Evolutionary conservation across 2,329 filamentous ascomycete species (phyloP), one percentile per base, ranked within the genome.

Genomic region (Penicillium sp.): DNA sequence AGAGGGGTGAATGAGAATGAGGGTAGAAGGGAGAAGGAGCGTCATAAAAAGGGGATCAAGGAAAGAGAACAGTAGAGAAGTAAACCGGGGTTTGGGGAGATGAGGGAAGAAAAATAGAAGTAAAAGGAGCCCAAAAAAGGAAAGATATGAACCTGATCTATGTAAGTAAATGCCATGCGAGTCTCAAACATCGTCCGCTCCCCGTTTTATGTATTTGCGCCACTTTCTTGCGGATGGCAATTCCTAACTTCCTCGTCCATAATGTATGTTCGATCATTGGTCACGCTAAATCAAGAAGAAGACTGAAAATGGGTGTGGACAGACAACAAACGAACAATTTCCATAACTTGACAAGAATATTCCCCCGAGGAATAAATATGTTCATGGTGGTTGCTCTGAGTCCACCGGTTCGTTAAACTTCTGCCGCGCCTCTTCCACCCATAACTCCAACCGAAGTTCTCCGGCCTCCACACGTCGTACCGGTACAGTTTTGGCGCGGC

Each of bases 401-500:
- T 73, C 67, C 62, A 72, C 67, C 56, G 71, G 70, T 63, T 78
- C 73, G 57, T 72, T 72, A 58, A 78, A 77, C 67, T 85, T 85
- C 51, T 78, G 77, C 58, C 76, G 79, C 54, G 81, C 82, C 67
- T 89, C 85, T 71, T 90, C 87, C 53, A 89, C 81, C 86, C 86
- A 89, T 54, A 86, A 79, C 69, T 89, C 87, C 65, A 89, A 80
- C 23, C 82, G 75, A 68, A 89, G 82, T 55, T 87, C 84, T 4
- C 86, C 87, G 2, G 84, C 82, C 62, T 86, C 82, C 18, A 89
- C 81, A 29, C 81, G 79, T 59, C 87, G 78, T 43, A 90, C 77
- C 1, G 87, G 84, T 46, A 81, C 82, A 12, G 83, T 85, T 65
- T 77, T 82, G 29, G 78, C 76, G 8, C 82, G 81, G 23, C 80